These are phyloP conservation scores for Tillandsia fasciculata DNA, from an alignment of 176 grass and related monocot genomes.

Conservation along the genomic window DNA sequence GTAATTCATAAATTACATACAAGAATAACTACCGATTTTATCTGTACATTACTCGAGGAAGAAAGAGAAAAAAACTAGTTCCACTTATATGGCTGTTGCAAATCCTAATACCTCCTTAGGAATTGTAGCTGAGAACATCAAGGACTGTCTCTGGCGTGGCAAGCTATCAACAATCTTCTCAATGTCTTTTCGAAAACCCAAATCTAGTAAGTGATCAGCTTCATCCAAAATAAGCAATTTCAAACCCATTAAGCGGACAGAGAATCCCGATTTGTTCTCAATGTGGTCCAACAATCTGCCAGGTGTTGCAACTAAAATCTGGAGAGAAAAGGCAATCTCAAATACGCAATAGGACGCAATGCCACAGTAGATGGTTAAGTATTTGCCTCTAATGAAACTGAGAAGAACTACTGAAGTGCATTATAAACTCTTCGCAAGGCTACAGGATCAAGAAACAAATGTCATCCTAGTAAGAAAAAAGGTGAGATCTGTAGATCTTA, in stretches of 20 bases:
- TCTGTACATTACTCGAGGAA: not conserved
- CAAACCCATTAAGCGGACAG: slow-evolving; percentile 88
- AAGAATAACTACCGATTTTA: not conserved
- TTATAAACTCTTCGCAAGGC: not conserved
- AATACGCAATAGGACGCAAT: not conserved
- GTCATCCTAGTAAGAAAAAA: not conserved
- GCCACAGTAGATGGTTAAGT: not conserved
- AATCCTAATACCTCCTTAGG: slow-evolving; percentile 74
- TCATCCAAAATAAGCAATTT: slow-evolving; percentile 96
- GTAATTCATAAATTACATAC: slow-evolving; percentile 19
- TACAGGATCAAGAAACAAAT: not conserved
- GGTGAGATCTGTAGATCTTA: too few species aligned
- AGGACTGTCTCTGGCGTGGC: slow-evolving; percentile 79
- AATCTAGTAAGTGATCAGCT: slow-evolving; percentile 89
- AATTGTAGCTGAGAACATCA: slow-evolving; percentile 82
- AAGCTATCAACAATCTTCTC: slow-evolving; percentile 96
- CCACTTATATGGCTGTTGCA: not conserved
- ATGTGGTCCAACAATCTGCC: slow-evolving; percentile 89
- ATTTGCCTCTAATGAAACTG: not conserved
- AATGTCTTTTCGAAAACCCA: slow-evolving; percentile 86
- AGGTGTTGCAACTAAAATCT: slow-evolving; percentile 95
- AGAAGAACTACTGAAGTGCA: not conserved
- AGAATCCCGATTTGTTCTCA: slow-evolving; percentile 88
- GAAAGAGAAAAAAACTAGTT: slow-evolving; percentile 12
- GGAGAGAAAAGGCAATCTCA: slow-evolving; percentile 14